phyloP scores from a whole-genome alignment of 106 monocot species.

The Alisma plantagoaquatica region DNA sequence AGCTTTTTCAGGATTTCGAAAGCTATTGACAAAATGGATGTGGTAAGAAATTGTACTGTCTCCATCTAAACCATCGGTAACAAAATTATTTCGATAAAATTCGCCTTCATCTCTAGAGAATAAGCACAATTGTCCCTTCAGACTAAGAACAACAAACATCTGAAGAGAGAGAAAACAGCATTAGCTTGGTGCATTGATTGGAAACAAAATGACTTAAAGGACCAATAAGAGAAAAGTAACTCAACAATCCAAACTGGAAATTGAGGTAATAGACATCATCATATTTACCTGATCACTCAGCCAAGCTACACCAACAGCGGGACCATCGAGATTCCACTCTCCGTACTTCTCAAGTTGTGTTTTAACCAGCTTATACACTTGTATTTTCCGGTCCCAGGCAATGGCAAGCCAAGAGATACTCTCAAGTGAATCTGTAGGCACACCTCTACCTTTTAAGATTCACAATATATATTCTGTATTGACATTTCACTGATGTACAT shows the following conservation, averaged over 20 bases:
- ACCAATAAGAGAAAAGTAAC: too few species aligned
- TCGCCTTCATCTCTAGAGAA: conserved; percentile 77
- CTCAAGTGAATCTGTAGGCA: conserved; percentile 38
- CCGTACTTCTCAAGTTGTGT: conserved; percentile 54
- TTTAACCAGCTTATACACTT: conserved; percentile 67
- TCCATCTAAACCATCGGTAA: conserved; percentile 40
- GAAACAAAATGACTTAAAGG: background rate
- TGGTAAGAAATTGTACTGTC: conserved; percentile 78
- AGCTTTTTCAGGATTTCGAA: conserved; percentile 93
- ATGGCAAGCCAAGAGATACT: conserved; percentile 75
- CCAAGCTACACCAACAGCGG: conserved; percentile 83
- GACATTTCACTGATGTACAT: too few species aligned
- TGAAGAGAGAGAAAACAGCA: conserved; percentile 17
- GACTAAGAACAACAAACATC: conserved; percentile 85
- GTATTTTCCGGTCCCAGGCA: conserved; percentile 88
- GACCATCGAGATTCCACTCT: conserved; percentile 85
- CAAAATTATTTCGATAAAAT: conserved; percentile 62
- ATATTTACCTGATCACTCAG: conserved; percentile 95
- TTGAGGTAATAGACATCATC: too few species aligned
- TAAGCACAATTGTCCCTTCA: conserved; percentile 70
- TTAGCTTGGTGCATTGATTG: background rate
- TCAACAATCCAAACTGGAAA: too few species aligned
- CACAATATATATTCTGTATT: too few species aligned
- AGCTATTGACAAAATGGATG: conserved; percentile 66
- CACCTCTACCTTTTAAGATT: too few species aligned